phyloP scores from a whole-genome alignment of 441 rosid genomes.

The Flueggea neowawraea region DNA sequence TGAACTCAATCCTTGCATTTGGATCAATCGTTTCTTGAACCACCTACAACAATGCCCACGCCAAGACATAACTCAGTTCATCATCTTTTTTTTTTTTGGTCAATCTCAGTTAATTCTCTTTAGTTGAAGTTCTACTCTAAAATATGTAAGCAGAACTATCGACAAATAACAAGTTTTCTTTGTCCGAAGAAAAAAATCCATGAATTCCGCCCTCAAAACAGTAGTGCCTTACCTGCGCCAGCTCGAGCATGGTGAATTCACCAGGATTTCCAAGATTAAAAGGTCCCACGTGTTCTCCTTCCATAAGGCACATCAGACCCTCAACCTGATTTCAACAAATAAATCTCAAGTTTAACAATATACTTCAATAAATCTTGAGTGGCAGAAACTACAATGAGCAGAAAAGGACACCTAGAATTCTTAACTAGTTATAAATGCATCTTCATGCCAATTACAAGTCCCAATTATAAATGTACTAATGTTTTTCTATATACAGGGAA shows the following conservation, averaged over 20 bases:
- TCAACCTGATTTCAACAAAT: conserved; percentile 55
- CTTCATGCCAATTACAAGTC: too few relatives aligned
- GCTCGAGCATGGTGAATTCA: conserved; percentile 99
- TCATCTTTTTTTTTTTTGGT: too few relatives aligned
- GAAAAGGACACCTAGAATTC: too few relatives aligned
- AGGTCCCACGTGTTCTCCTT: conserved; percentile 91
- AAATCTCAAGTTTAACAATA: not conserved
- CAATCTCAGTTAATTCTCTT: too few relatives aligned
- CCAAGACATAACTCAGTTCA: too few relatives aligned
- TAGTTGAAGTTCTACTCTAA: too few relatives aligned
- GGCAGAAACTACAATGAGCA: not conserved
- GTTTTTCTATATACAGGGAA: not conserved
- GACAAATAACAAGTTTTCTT: too few relatives aligned
- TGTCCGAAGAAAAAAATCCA: not conserved
- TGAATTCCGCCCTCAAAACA: not conserved
- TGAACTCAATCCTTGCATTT: conserved; percentile 85
- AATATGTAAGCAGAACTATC: too few relatives aligned
- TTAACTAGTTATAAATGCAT: too few relatives aligned
- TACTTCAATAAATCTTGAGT: not conserved
- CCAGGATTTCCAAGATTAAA: conserved; percentile 99
- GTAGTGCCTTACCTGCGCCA: conserved; percentile 51
- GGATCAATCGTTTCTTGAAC: conserved; percentile 95
- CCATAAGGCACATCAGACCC: conserved; percentile 95
- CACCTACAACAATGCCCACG: conserved; percentile 43
- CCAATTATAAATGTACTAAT: too few relatives aligned